Evolutionary conservation across 2,329 filamentous ascomycete genomes (phyloP).

Genomic region (Hymenoscyphus repandus): DNA sequence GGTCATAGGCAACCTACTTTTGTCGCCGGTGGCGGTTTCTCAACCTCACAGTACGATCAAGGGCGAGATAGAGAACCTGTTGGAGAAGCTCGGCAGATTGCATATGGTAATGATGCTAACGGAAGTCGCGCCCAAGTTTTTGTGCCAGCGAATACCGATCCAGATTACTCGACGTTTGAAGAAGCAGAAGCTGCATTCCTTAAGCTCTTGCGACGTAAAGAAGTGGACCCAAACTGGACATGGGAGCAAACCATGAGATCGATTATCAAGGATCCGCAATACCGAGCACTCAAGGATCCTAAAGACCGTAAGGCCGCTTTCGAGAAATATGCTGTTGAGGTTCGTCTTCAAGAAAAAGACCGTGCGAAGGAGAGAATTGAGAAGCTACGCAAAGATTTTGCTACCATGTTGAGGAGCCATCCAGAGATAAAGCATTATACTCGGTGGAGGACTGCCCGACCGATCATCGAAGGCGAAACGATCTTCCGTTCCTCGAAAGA

Average conservation of each 20-base stretch:
- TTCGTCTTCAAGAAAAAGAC: constrained; percentile 88
- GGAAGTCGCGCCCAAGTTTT: constrained; percentile 49
- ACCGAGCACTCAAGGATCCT: constrained; percentile 86
- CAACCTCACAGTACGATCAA: constrained; percentile 28
- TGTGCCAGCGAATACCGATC: constrained; percentile 61
- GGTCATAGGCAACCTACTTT: constrained; percentile 34
- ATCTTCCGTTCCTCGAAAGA: constrained; percentile 89
- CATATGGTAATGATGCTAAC: constrained; percentile 49
- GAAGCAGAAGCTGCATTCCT: constrained; percentile 91
- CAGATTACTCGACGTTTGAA: constrained; percentile 73
- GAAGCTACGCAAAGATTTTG: constrained; percentile 90
- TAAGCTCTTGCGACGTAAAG: constrained; percentile 79
- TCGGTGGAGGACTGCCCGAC: constrained; percentile 91
- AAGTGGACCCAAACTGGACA: constrained; percentile 84
- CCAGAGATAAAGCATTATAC: constrained; percentile 97
- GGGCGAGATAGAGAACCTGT: constrained; percentile 36
- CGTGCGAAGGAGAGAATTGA: constrained; percentile 87
- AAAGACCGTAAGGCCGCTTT: constrained; percentile 87
- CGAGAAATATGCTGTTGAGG: constrained; percentile 89
- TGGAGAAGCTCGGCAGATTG: constrained; percentile 53
- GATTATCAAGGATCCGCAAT: constrained; percentile 86
- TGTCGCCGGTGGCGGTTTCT: constrained; percentile 37
- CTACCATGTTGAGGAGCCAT: constrained; percentile 91
- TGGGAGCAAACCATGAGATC: constrained; percentile 87
- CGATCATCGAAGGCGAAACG: constrained; percentile 90